phyloP scores from a whole-genome alignment of 2,329 filamentous ascomycete species.

The Phyllosticta citriasiana region DNA sequence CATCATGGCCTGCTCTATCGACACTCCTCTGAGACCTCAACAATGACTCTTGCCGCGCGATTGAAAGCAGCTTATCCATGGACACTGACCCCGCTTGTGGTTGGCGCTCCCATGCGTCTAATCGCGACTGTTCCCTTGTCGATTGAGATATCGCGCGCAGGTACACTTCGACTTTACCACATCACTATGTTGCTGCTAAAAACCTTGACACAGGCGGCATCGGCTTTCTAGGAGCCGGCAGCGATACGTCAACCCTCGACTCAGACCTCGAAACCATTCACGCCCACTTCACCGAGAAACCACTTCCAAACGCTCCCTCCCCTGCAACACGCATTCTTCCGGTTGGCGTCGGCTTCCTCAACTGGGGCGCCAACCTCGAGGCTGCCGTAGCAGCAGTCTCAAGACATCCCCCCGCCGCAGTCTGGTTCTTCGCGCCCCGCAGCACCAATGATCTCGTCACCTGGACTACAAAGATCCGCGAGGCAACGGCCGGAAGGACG shows the following conservation, averaged over 20 bases:
- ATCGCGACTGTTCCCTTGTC: constrained; percentile 49
- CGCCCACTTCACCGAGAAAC: constrained; percentile 16
- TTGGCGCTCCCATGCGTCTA: constrained; percentile 59
- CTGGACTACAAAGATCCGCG: constrained; percentile 23
- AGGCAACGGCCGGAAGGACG: constrained; percentile 24
- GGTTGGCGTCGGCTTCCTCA: constrained; percentile 54
- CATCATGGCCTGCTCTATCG: neutral
- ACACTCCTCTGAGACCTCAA: neutral
- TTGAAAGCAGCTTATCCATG: constrained; percentile 42
- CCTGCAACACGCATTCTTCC: constrained; percentile 28
- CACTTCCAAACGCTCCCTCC: constrained; percentile 19
- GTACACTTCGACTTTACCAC: constrained; percentile 16
- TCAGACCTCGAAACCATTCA: constrained; percentile 21
- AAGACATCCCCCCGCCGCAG: constrained; percentile 45
- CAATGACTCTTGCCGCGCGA: neutral
- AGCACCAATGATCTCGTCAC: constrained; percentile 26
- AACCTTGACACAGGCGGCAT: constrained; percentile 28
- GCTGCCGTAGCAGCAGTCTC: constrained; percentile 41
- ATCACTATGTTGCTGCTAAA: neutral
- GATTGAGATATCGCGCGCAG: constrained; percentile 47
- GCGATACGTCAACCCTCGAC: constrained; percentile 27
- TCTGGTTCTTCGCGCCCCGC: constrained; percentile 58
- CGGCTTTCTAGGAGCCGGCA: constrained; percentile 37
- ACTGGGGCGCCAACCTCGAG: constrained; percentile 38
- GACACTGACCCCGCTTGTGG: constrained; percentile 48